Evolutionary conservation across 2,329 filamentous ascomycete species (phyloP).

Genomic region (Penicillium paneum): DNA sequence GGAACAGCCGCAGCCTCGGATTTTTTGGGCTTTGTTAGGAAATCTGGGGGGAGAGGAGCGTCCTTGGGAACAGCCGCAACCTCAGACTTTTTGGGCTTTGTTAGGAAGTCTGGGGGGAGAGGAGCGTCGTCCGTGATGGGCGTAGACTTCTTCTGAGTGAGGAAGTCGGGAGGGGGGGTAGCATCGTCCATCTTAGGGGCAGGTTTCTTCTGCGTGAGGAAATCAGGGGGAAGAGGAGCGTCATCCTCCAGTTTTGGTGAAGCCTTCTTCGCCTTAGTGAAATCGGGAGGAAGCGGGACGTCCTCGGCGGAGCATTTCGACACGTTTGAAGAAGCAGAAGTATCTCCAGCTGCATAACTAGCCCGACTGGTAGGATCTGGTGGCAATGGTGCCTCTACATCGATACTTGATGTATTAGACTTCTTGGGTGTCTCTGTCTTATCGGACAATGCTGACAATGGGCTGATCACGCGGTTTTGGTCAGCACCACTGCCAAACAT

Average conservation of each 20-base stretch:
- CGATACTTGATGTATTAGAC: slow-evolving; percentile 26
- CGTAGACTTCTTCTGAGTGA: background rate
- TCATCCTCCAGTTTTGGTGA: slow-evolving; percentile 21
- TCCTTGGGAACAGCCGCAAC: background rate
- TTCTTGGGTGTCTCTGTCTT: slow-evolving; percentile 37
- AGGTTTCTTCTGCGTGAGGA: slow-evolving; percentile 5
- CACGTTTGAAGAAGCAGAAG: slow-evolving; percentile 46
- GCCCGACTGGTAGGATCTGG: slow-evolving; percentile 49
- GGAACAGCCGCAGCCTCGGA: background rate
- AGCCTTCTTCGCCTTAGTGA: slow-evolving; percentile 16
- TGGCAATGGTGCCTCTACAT: slow-evolving; percentile 42
- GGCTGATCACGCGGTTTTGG: slow-evolving; percentile 25
- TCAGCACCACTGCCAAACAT: slow-evolving; percentile 27
- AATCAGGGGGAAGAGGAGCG: slow-evolving; percentile 25
- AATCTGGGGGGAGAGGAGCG: slow-evolving; percentile 31
- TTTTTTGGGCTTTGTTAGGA: slow-evolving; percentile 17
- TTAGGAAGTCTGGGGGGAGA: slow-evolving; percentile 17
- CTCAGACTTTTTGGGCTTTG: slow-evolving; percentile 1
- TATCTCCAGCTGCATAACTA: slow-evolving; percentile 47
- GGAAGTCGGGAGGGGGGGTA: slow-evolving; percentile 23
- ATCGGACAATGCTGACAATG: slow-evolving; percentile 33
- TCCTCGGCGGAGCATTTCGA: slow-evolving; percentile 43
- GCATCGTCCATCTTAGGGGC: slow-evolving; percentile 10
- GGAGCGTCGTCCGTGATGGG: slow-evolving; percentile 10
- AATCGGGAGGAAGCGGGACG: slow-evolving; percentile 36